Evolutionary conservation across 257 asterid genomes (phyloP), one percentile per base, ranked within the genome.

Genomic region (Avicennia marina): DNA sequence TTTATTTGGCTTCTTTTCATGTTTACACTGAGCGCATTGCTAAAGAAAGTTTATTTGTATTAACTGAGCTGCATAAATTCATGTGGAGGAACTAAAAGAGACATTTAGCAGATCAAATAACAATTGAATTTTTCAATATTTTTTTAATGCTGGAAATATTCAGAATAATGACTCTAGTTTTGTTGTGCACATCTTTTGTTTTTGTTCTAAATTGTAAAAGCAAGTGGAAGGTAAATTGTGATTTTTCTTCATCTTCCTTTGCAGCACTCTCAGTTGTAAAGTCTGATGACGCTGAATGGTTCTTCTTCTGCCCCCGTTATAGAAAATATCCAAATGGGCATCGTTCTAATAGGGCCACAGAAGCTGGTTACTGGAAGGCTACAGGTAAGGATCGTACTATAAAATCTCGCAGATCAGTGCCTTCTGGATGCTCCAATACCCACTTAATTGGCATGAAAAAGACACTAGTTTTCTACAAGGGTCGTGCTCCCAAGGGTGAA

Each of bases 401-500:
- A 55, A 85, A 75, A 68, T 64, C 84, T 53, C 83, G 75, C 52
- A 80, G 66, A 64, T 53, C 88, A 16, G 65, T 79, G 11, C 38
- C 78, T 41, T 56, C 83, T 33, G 68, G 74, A 39, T 45, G 55
- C 18, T 61, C 81, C 11, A 26, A 59, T 51, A 2, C 77, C 69
- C 70, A 64, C 36, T 33, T 79, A 54, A 75, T 87, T 76, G 96
- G 96, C 64, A 78, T 71, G 83, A 87, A 87, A 75, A 87, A 87
- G 75, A 84, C 96, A 60, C 75, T 87, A 58, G 94, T 87, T 60
- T 87, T 84, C 72, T 69, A 84, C 72, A 76, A 39, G 77, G 96
- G 96, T 41, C 93, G 96, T 65, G 96, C 96, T 53, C 96, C 96
- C 6, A 83, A 81, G 69, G 96, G 89, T 24, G 86, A 84, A 65